phyloP scores from a whole-genome alignment of 169 alveolate genomes.

The Plasmodium berghei region DNA sequence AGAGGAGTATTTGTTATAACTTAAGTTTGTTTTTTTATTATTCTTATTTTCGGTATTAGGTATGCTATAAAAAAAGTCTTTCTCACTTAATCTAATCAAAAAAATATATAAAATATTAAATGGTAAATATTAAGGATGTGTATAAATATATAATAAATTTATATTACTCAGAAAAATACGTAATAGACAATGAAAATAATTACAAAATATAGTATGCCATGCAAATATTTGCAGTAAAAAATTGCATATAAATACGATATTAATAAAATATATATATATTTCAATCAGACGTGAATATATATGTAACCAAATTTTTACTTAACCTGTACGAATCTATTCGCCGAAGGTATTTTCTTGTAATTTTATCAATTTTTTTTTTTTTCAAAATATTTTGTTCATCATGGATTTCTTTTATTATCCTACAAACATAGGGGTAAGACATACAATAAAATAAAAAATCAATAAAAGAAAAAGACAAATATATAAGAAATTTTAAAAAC shows the following conservation, averaged over 20 bases:
- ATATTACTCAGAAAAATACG: not conserved
- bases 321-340: constrained; percentile 74
- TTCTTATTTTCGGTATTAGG: constrained; percentile 28
- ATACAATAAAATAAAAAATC: not conserved
- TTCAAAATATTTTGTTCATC: constrained; percentile 34
- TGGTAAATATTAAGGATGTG: not conserved
- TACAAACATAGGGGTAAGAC: not conserved
- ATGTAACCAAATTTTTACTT: not conserved
- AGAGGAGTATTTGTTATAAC: constrained; percentile 56
- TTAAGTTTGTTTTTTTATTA: constrained; percentile 12
- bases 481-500: constrained; percentile 9
- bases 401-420: constrained; percentile 59
- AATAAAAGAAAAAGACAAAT: constrained; percentile 21
- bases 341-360: constrained; percentile 60
- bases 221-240: not conserved
- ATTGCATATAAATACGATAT: not conserved
- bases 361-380: constrained; percentile 74
- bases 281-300: not conserved
- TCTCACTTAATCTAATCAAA: constrained; percentile 31
- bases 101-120: constrained; percentile 1
- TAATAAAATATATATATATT: not conserved
- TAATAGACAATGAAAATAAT: too few species aligned
- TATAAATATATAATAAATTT: not conserved
- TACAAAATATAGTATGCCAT: not conserved
- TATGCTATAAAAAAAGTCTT: constrained; percentile 33